Conservation (phyloP, 2,329 filamentous ascomycete species). For the Fusarium setosum region DNA sequence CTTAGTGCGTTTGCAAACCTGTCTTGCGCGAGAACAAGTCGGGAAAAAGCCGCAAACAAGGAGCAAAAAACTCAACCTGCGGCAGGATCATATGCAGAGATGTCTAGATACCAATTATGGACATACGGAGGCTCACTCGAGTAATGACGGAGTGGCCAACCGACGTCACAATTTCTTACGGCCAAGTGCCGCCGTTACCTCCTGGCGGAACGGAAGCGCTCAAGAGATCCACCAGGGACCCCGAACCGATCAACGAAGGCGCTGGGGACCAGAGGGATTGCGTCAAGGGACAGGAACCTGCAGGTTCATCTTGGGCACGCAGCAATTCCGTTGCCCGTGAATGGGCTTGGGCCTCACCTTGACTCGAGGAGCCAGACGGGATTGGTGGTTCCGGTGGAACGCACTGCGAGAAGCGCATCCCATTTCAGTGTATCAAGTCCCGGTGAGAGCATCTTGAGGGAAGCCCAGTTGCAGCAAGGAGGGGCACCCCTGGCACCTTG, state of each 20-base stretch:
- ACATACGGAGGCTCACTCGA: neutral
- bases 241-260: slow-evolving; percentile 17
- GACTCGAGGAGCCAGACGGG: slow-evolving; percentile 9
- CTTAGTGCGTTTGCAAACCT: slow-evolving; percentile 1
- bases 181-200: slow-evolving; percentile 28
- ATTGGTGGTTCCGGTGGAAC: neutral
- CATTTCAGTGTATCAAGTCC: neutral
- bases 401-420: neutral
- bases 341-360: slow-evolving; percentile 7
- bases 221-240: slow-evolving; percentile 29
- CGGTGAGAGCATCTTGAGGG: slow-evolving; percentile 21
- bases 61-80: slow-evolving; percentile 2
- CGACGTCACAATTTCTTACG: slow-evolving; percentile 38
- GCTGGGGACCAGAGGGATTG: slow-evolving; percentile 13
- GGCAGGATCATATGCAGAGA: slow-evolving; percentile 9
- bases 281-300: neutral
- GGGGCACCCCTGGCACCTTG: slow-evolving; percentile 28
- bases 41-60: slow-evolving; percentile 7
- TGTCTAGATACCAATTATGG: slow-evolving; percentile 1
- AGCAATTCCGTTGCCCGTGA: slow-evolving; percentile 19
- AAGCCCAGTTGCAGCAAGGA: slow-evolving; percentile 24
- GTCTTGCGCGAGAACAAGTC: neutral
- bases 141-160: slow-evolving; percentile 32
- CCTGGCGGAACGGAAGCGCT: slow-evolving; percentile 9
- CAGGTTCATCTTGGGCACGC: slow-evolving; percentile 13